A percentile compares a stretch with the other conserved stretches of the same genome.
phyloP scores from a whole-genome alignment of 2,329 filamentous ascomycete species.

The Ceratocystiopsis brevicomis region DNA sequence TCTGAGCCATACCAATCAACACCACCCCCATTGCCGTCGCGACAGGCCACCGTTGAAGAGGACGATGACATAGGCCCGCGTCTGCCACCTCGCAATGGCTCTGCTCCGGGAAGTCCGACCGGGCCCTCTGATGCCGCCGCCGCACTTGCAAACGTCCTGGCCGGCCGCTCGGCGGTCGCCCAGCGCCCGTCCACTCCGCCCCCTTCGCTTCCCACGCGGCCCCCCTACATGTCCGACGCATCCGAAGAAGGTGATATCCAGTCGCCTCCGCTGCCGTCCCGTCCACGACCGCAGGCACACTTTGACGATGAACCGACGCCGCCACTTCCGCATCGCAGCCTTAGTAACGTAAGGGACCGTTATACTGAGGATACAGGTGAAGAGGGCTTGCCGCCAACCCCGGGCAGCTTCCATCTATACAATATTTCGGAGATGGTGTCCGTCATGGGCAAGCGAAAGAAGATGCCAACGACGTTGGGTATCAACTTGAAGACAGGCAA shows the following conservation, averaged over 20 bases:
- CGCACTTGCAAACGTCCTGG: conserved; percentile 37
- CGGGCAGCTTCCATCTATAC: conserved; percentile 80
- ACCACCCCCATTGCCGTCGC: conserved; percentile 18
- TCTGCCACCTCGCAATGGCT: conserved; percentile 18
- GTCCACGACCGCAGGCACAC: conserved; percentile 37
- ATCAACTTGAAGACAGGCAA: conserved; percentile 75
- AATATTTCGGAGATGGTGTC: conserved; percentile 96
- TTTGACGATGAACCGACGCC: conserved; percentile 14
- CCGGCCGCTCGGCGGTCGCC: conserved; percentile 19
- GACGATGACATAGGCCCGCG: conserved; percentile 21
- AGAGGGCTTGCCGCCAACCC: conserved; percentile 25
- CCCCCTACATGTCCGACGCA: conserved; percentile 45
- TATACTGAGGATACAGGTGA: conserved; percentile 18
- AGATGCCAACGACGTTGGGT: conserved; percentile 94
- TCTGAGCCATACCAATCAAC: no score
- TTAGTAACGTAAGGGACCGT: conserved; percentile 6
- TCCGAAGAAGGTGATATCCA: conserved; percentile 45
- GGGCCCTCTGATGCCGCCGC: conserved; percentile 28
- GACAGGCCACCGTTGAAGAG: conserved; percentile 20
- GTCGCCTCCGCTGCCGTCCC: conserved; percentile 41
- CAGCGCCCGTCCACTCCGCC: conserved; percentile 24
- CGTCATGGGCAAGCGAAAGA: conserved; percentile 92
- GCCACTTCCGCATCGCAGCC: conserved; percentile 8
- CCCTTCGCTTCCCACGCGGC: conserved; percentile 25
- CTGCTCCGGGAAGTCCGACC: conserved; percentile 14